These are phyloP conservation scores for Aspergillus quadrilineatus DNA, from an alignment of 2,329 filamentous ascomycete genomes.

Conservation along the genomic window DNA sequence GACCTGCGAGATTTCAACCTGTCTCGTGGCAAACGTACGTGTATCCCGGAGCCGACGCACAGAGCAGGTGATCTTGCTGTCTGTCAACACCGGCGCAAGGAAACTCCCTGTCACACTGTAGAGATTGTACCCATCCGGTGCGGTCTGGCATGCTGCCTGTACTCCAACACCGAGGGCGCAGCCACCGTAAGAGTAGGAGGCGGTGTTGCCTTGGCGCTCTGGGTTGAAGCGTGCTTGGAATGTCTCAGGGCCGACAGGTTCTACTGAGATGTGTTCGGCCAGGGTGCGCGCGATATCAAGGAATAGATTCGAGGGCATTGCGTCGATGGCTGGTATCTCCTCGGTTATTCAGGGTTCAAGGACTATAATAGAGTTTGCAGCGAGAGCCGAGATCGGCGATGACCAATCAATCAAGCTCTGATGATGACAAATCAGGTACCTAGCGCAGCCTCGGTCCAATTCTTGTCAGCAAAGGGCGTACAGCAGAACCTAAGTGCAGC, in stretches of 20 bases:
- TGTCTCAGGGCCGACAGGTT: not conserved
- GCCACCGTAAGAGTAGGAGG: constrained; percentile 8
- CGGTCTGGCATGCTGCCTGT: constrained; percentile 9
- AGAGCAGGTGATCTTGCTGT: not conserved
- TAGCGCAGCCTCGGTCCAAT: too few relatives aligned
- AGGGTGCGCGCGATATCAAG: not conserved
- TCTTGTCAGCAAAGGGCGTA: too few relatives aligned
- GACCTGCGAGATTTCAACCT: constrained; percentile 3
- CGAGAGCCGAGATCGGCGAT: not conserved
- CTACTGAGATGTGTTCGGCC: constrained; percentile 2
- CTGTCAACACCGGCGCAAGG: constrained; percentile 3
- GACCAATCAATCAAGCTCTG: not conserved
- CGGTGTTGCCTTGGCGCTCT: constrained; percentile 10
- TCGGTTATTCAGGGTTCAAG: not conserved
- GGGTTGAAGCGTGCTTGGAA: constrained; percentile 2
- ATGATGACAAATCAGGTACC: not conserved
- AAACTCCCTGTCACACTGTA: constrained; percentile 6
- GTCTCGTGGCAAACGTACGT: constrained; percentile 6
- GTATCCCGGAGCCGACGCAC: constrained; percentile 2
- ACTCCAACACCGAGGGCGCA: constrained; percentile 11
- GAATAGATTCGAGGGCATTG: not conserved
- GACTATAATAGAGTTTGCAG: not conserved
- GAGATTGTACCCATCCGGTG: constrained; percentile 1
- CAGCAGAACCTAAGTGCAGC: too few relatives aligned
- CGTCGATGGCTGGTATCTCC: not conserved